Conservation (phyloP, 139 green algal genomes). For the Volvox africanus region DNA sequence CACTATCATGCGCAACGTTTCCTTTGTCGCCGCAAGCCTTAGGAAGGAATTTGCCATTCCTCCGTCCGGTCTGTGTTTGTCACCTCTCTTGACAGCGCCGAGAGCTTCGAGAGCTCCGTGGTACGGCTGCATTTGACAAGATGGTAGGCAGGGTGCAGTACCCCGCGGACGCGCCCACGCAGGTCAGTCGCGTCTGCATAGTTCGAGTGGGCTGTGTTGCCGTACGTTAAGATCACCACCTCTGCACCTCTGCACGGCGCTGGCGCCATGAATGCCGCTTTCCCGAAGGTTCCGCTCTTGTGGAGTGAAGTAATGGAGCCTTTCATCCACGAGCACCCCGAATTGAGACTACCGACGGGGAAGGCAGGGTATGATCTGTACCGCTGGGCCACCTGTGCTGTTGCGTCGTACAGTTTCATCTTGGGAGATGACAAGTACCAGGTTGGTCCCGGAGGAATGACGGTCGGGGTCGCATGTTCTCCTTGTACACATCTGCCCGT, state of each 20-base stretch:
- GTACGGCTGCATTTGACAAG: slow-evolving; percentile 70
- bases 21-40: no score
- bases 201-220: no score
- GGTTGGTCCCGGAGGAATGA: slow-evolving; percentile 41
- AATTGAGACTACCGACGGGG: slow-evolving; percentile 25
- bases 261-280: no score
- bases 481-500: no score
- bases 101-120: slow-evolving; percentile 59
- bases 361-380: slow-evolving; percentile 53
- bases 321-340: slow-evolving; percentile 48
- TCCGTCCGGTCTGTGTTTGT: no score
- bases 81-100: not conserved
- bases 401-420: slow-evolving; percentile 82
- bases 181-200: slow-evolving; percentile 36
- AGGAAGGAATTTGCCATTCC: no score
- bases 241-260: no score
- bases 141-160: slow-evolving; percentile 63
- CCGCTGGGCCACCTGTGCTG: slow-evolving; percentile 68
- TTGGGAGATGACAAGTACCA: slow-evolving; percentile 79
- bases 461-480: not conserved
- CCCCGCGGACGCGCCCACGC: slow-evolving; percentile 68
- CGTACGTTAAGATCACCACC: no score
- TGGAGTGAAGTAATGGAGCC: slow-evolving; percentile 51
- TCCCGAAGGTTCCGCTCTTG: slow-evolving; percentile 20
- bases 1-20: no score